These are phyloP conservation scores for Anacardium occidentale DNA, from an alignment of 345 rosid species.

Conservation along the genomic window DNA sequence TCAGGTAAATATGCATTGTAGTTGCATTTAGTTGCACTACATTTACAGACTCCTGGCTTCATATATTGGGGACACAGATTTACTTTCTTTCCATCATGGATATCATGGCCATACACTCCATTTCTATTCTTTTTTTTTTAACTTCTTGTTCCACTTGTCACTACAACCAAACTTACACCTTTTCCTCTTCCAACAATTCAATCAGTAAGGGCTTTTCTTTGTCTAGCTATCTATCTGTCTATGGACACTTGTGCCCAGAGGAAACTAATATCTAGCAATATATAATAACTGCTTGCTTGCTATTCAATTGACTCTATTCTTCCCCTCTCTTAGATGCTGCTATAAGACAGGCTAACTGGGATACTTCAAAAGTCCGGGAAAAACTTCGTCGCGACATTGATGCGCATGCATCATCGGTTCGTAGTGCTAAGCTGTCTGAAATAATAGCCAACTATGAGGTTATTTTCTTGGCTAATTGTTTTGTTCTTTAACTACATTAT, in stretches of 20 bases:
- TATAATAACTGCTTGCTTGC: neutral
- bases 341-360: constrained; percentile 60
- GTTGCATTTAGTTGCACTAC: neutral
- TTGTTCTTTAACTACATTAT: neutral
- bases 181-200: neutral
- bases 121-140: neutral
- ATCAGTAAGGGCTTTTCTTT: neutral
- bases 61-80: neutral
- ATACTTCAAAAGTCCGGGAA: constrained; percentile 55
- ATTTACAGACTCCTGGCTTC: neutral
- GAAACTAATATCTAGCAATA: neutral
- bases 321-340: constrained; percentile 46
- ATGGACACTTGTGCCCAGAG: too few species aligned
- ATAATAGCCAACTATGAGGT: constrained; percentile 54
- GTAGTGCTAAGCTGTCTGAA: constrained; percentile 54
- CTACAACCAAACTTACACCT: neutral
- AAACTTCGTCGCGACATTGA: constrained; percentile 62
- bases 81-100: neutral
- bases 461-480: constrained; percentile 14
- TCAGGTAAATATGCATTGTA: neutral
- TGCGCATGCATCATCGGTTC: constrained; percentile 43
- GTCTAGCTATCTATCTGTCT: neutral
- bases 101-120: neutral
- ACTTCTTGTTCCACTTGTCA: neutral
- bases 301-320: neutral